phyloP scores from a whole-genome alignment of 2,329 filamentous ascomycete genomes.

The Fusarium protoensiforme region DNA sequence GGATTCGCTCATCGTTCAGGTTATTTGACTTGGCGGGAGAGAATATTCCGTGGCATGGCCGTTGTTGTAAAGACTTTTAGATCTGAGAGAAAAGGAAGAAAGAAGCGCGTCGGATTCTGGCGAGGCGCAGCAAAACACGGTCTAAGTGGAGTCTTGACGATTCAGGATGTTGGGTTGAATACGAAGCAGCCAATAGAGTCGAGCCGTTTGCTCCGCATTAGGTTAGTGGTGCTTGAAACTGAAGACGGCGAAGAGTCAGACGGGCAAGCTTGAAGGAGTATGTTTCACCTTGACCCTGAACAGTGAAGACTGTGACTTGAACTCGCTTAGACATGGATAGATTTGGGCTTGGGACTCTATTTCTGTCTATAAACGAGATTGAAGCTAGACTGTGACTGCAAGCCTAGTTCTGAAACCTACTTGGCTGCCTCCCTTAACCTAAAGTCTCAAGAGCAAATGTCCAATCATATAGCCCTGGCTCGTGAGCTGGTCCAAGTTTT shows the following conservation, averaged over 20 bases:
- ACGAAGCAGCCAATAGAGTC: not conserved
- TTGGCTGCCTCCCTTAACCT: not conserved
- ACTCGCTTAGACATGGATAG: not conserved
- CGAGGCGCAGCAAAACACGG: not conserved
- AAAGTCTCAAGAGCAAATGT: not conserved
- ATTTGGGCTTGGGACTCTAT: not conserved
- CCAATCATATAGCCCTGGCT: not conserved
- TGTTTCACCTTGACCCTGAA: not conserved
- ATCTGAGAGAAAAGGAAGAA: not conserved
- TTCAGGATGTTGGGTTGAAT: not conserved
- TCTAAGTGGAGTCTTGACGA: not conserved
- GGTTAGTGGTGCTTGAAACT: not conserved
- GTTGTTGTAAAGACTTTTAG: not conserved
- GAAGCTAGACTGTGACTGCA: not conserved
- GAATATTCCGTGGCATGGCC: slow-evolving; percentile 1
- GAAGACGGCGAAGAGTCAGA: not conserved
- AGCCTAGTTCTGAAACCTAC: not conserved
- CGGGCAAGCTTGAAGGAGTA: not conserved
- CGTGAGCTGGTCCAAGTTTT: not conserved
- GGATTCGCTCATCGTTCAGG: not conserved
- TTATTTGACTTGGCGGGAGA: not conserved
- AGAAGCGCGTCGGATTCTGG: not conserved
- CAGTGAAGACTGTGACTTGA: not conserved
- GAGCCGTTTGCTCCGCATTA: not conserved
- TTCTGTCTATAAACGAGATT: not conserved